Base-by-base conservation (phyloP, 2,329 filamentous ascomycete genomes). In the Cytospora mali region DNA sequence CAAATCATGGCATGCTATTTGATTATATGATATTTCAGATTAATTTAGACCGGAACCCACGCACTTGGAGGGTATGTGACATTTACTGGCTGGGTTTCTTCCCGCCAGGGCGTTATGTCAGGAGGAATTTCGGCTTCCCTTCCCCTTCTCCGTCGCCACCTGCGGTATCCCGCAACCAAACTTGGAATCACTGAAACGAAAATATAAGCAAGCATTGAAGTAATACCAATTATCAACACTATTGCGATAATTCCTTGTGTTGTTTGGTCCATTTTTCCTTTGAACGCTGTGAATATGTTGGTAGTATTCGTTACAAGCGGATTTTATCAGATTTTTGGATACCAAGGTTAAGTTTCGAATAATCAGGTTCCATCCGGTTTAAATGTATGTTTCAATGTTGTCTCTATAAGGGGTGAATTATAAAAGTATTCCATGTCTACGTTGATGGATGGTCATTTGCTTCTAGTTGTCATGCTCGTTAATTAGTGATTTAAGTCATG, bases 221-320 rank as follows among this genome's bases (percentile, higher is more conserved):
- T 6, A 28, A 13, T 42, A 6, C n/a, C 23, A 1, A 52, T 4
- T 0, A 42, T 7, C 11, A 58, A n/a, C 13, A 58, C 3, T 2
- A 42, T 3, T 23, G 6, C 14, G 1, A 54, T 27, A 14, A 16
- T 7, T 4, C 7, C 14, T 48, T 53, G 21, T 28, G 35, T 18
- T 6, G 27, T n/a, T 18, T 54, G 21, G 18, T 54, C n/a, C 57
- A 59, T 59, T 21, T 4, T 49, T 16, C n/a, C n/a, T n/a, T n/a
- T n/a, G n/a, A n/a, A n/a, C n/a, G n/a, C n/a, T n/a, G n/a, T n/a
- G n/a, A n/a, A n/a, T n/a, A n/a, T 13, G 13, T 25, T 49, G 5
- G n/a, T 21, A 6, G 21, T 21, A 25, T 7, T 48, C 2, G n/a
- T 10, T 3, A 25, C 13, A 25, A 5, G 6, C 14, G 10, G 10